Evolutionary conservation across 305 asterid genomes (phyloP), one percentile per base, ranked within the genome.

Genomic region (Ilex paraguariensis): DNA sequence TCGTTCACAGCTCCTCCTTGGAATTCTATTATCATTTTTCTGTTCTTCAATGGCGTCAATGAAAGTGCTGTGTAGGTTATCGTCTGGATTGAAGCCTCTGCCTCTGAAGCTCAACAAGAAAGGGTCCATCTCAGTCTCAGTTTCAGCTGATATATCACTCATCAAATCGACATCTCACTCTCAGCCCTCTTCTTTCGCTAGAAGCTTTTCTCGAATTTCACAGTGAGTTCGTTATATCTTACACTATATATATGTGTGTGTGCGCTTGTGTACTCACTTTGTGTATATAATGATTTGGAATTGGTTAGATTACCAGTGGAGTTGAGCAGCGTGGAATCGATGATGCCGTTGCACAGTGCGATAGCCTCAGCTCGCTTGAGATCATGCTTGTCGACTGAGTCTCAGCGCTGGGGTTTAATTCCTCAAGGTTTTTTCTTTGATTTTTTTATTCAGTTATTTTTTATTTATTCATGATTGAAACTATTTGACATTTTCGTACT

Each of bases 291-390:
- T 21, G 28, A 21, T 21, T 21, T 21, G 28, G 28, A 21, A 3
- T 66, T 45, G 66, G 61, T 54, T 73, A 84, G 90, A 81, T 77
- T 77, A 65, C 87, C 90, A 13, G 85, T 79, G 57, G 90, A 84
- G 78, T 60, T 84, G 76, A 67, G 82, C 68, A 56, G 85, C 61
- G 64, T 77, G 73, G 79, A 68, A 62, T 67, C 86, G 49, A 77
- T 84, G 90, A 21, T 81, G 61, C 90, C 90, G 13, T 66, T 84
- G 82, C 83, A 84, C 66, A 81, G 76, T 69, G 90, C 87, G 40
- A 77, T 81, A 44, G 90, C 87, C 48, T 75, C 90, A 4, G 79
- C 85, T 59, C 75, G 90, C 15, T 67, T 84, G 51, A 77, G 12
- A 40, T 84, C 90, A 45, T 61, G 77, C 73, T 65, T 84, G 74